Base-by-base conservation (phyloP, 2,329 filamentous ascomycete genomes). In the Fusarium duplospermum region DNA sequence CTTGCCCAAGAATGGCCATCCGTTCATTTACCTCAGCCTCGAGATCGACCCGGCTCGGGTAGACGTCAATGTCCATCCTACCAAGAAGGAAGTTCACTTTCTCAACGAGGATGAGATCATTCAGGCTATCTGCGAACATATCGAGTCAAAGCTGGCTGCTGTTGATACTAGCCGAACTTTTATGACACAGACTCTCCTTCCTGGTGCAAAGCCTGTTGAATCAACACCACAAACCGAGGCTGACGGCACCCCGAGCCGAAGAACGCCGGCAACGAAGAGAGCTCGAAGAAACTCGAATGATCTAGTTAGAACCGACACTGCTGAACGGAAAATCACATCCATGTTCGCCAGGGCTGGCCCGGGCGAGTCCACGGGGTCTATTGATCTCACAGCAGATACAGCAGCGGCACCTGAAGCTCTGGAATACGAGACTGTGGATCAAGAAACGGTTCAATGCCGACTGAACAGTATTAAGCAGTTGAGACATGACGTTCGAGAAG, bases 61-160 rank as follows among this genome's bases (percentile, higher is more conserved):
- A 5, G 96, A 99, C 81, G 97, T 99, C 80, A 99, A 99, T 77
- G 93, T 99, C 1, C 96, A 99, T 82, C 96, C 96, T 0, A 99
- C 96, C 0, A 99, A 99, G 82, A 89, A 94, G 60, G 96, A 99
- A 80, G 96, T 99, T 22, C 96, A 98, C 79, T 98, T 99, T 77
- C 87, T 99, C 24, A 98, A 98, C 71, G 96, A 99, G 81, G 96
- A 99, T 73, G 96, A 99, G 77, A 97, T 99, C 54, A 93, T 96
- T 56, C 93, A 96, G 73, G 89, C 90, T 16, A 91, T 99, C 6
- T 98, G 95, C 83, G 90, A 92, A 70, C 90, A 93, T 62, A 93
- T 99, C 24, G 90, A 93, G 62, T 87, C 90, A 10, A 93, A 93
- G 75, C 88, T 99, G 5, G 93, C 94, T 13, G 92, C 93, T 59